Evolutionary conservation across 2,329 filamentous ascomycete genomes (phyloP).

Genomic region (Claviceps paspali): DNA sequence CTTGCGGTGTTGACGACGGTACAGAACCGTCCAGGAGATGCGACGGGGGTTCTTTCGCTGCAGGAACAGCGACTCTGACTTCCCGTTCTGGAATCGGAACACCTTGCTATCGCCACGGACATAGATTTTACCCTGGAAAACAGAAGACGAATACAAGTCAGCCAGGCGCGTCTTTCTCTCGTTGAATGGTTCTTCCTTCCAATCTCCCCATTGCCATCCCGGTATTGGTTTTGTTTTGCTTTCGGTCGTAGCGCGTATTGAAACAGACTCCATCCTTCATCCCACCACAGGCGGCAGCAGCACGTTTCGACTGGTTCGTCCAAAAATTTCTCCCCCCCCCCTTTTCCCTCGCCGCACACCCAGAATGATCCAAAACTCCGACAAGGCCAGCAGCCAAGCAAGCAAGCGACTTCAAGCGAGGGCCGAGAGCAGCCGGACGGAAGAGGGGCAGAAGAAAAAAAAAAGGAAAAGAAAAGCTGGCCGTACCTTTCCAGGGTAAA

Average conservation of each 20-base stretch:
- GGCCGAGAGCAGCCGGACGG: neutral
- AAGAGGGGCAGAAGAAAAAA: neutral
- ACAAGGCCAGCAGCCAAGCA: neutral
- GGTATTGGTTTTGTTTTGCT: neutral
- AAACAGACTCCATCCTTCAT: neutral
- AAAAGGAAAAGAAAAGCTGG: neutral
- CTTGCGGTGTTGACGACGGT: constrained; percentile 99
- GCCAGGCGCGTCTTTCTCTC: neutral
- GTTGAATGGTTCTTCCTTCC: neutral
- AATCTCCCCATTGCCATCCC: neutral
- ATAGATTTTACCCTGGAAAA: constrained; percentile 89
- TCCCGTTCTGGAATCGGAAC: constrained; percentile 99
- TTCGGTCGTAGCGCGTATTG: neutral
- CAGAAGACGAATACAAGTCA: constrained; percentile 11
- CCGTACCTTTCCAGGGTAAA: constrained; percentile 53
- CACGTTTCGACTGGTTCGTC: too few species aligned
- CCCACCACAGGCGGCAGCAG: neutral
- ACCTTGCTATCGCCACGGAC: constrained; percentile 99
- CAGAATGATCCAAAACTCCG: neutral
- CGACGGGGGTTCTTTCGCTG: constrained; percentile 99
- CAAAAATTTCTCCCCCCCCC: neutral
- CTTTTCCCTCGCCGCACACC: neutral
- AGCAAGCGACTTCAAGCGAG: neutral
- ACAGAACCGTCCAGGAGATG: constrained; percentile 97
- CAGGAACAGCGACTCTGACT: constrained; percentile 98